A percentile compares a stretch with the other conserved stretches of the same genome.
phyloP scores from a whole-genome alignment of 352 stramenopile species.

The Phytophthora podocarpi region DNA sequence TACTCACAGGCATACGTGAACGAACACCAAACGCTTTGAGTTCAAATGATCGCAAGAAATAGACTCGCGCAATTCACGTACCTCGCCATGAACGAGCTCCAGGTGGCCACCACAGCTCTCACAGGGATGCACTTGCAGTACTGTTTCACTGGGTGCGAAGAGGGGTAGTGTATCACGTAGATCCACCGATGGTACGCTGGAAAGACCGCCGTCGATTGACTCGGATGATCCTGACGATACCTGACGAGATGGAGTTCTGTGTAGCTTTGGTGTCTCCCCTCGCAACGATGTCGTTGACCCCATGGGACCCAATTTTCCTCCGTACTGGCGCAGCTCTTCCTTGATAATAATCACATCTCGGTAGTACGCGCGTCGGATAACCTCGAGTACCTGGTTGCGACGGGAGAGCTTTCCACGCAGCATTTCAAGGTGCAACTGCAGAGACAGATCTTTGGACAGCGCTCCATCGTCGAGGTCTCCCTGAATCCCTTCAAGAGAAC shows the following conservation, averaged over 20 bases:
- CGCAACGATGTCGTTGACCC: conserved; percentile 1
- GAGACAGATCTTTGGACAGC: conserved; percentile 37
- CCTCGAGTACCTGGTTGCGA: conserved; percentile 75
- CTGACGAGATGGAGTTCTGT: conserved; percentile 14
- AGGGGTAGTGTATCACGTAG: conserved; percentile 67
- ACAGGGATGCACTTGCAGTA: conserved; percentile 77
- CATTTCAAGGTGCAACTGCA: conserved; percentile 66
- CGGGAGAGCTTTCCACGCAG: conserved; percentile 67
- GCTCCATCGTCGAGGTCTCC: conserved; percentile 40
- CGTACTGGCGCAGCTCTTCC: conserved; percentile 65
- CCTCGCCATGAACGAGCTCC: conserved; percentile 82
- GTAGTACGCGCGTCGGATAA: conserved; percentile 80
- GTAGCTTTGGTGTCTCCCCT: conserved; percentile 19
- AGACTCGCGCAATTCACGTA: conserved; percentile 19
- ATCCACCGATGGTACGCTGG: conserved; percentile 72
- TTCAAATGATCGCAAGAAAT: neutral
- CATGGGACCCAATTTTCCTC: conserved; percentile 19
- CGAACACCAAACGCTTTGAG: neutral
- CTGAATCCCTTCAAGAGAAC: conserved; percentile 10
- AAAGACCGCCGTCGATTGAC: conserved; percentile 38
- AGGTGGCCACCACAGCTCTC: conserved; percentile 72
- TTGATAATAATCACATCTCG: conserved; percentile 86
- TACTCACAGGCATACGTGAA: neutral
- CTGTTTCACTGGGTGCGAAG: conserved; percentile 75
- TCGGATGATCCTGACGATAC: conserved; percentile 1